A percentile compares a stretch with the other conserved stretches of the same genome.
These are phyloP conservation scores for Aspergillus melleus DNA, from an alignment of 2,329 filamentous ascomycete species.

Conservation along the genomic window DNA sequence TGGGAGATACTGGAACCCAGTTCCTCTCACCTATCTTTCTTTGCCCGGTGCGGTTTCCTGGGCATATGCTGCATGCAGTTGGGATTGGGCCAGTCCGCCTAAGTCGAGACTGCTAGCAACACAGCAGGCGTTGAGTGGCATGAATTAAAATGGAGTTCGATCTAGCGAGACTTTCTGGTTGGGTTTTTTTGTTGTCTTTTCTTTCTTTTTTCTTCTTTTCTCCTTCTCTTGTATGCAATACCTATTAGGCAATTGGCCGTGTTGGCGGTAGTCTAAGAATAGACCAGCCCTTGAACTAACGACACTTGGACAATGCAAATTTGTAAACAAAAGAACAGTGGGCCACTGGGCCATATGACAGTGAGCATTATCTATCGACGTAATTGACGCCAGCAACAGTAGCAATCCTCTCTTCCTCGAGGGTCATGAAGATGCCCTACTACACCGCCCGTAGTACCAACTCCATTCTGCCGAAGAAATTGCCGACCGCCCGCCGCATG, in stretches of 20 bases:
- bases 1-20: neutral
- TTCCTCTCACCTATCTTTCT: neutral
- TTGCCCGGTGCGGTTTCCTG: neutral
- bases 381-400: neutral
- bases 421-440: neutral
- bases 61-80: neutral
- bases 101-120: constrained; percentile 4
- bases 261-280: neutral
- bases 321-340: neutral
- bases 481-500: constrained; percentile 11
- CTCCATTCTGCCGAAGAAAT: constrained; percentile 5
- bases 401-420: neutral
- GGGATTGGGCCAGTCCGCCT: neutral
- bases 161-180: constrained; percentile 14
- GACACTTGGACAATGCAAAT: neutral
- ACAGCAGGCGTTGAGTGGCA: constrained; percentile 22
- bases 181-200: neutral
- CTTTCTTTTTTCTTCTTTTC: neutral
- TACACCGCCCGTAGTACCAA: neutral
- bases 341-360: neutral
- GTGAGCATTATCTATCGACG: neutral
- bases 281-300: neutral
- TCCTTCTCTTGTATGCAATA: neutral
- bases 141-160: constrained; percentile 18
- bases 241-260: neutral